phyloP scores from a whole-genome alignment of 129 eudicot genomes.

The Artemisia annua region DNA sequence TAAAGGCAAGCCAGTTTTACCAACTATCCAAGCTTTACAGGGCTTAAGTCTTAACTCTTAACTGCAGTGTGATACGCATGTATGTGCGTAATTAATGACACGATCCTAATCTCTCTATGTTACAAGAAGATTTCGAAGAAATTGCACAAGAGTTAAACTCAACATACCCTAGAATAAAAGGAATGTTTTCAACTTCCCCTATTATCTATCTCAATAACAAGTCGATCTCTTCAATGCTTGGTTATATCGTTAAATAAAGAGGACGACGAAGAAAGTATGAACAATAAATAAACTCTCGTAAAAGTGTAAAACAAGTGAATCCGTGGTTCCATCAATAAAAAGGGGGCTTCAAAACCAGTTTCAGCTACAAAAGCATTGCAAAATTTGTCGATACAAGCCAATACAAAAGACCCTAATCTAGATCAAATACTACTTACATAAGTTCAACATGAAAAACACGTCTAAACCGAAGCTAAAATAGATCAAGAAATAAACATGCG shows the following conservation, averaged over 20 bases:
- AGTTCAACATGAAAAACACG: slow-evolving; percentile 9
- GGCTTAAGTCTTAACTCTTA: neutral
- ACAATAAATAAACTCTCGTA: neutral
- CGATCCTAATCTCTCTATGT: slow-evolving; percentile 12
- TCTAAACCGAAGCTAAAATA: neutral
- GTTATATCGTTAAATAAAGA: no score
- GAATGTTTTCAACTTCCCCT: no score
- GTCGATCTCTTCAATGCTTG: no score
- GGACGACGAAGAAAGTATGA: no score
- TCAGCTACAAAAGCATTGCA: neutral
- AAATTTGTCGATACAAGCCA: neutral
- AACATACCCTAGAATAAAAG: no score
- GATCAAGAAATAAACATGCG: neutral
- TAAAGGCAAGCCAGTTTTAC: neutral
- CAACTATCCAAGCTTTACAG: neutral
- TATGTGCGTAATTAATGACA: slow-evolving; percentile 17
- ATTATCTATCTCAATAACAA: no score
- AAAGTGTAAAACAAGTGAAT: slow-evolving; percentile 3
- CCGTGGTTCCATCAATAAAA: neutral
- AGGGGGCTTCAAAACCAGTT: neutral
- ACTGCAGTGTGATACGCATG: neutral
- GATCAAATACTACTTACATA: neutral
- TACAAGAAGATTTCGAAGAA: neutral
- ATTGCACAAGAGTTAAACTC: no score
- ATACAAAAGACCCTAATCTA: slow-evolving; percentile 4